Evolutionary conservation across 352 stramenopile species (phyloP).

Genomic region (Thalassiosira pacifica): DNA sequence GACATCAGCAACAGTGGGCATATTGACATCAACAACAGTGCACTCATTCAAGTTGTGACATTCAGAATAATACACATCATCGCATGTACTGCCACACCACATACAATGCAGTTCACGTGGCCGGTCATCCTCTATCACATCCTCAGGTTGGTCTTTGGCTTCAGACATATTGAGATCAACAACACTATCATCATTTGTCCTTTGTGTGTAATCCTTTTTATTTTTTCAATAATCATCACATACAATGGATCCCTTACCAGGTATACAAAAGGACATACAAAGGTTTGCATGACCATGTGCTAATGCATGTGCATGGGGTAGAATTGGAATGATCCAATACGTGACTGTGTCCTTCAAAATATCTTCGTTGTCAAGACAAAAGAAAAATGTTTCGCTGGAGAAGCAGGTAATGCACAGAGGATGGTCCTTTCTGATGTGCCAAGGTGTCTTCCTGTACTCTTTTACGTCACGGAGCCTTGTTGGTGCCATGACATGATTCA

Average conservation of each 20-base stretch:
- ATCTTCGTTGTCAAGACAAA: background rate
- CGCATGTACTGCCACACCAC: too few species aligned
- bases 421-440: background rate
- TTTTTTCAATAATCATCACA: conserved; percentile 8
- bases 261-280: background rate
- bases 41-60: too few species aligned
- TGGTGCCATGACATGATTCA: background rate
- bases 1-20: too few species aligned
- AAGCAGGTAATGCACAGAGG: background rate
- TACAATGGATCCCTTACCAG: conserved; percentile 7
- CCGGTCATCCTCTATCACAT: too few species aligned
- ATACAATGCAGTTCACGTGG: too few species aligned
- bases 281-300: conserved; percentile 13
- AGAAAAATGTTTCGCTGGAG: background rate
- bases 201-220: background rate
- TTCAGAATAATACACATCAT: too few species aligned
- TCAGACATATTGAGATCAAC: too few species aligned
- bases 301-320: background rate
- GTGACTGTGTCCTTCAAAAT: conserved; percentile 12
- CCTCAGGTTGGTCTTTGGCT: too few species aligned
- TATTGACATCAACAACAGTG: too few species aligned
- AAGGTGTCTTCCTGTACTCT: background rate
- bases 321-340: conserved; percentile 10
- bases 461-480: background rate
- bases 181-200: too few species aligned